Conservation (phyloP, 2,329 filamentous ascomycete genomes). For the Ceratocystis harringtonii region DNA sequence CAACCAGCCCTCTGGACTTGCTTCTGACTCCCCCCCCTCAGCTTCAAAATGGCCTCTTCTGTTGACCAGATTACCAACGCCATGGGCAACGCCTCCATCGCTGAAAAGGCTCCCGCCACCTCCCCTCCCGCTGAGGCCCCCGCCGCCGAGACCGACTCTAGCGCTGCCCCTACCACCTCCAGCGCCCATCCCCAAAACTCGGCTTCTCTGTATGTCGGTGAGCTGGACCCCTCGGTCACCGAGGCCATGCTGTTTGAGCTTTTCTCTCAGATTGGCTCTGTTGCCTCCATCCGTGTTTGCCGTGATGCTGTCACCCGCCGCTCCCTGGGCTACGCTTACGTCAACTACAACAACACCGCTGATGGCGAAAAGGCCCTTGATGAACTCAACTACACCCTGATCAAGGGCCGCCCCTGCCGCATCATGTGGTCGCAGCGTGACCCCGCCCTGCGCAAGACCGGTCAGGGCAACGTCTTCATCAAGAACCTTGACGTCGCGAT, state of each 20-base stretch:
- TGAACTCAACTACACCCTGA: constrained; percentile 98
- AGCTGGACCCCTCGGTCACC: constrained; percentile 93
- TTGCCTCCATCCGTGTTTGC: constrained; percentile 98
- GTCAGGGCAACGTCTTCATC: constrained; percentile 99
- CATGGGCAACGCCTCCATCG: constrained; percentile 55
- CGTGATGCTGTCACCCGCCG: constrained; percentile 96
- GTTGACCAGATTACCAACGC: constrained; percentile 71
- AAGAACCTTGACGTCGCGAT: constrained; percentile 98
- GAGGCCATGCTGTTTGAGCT: constrained; percentile 99
- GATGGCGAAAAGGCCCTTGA: constrained; percentile 98
- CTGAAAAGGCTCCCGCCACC: constrained; percentile 51
- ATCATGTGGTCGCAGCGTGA: constrained; percentile 99
- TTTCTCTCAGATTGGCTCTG: constrained; percentile 97
- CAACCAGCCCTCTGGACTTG: background rate
- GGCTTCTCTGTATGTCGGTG: constrained; percentile 95
- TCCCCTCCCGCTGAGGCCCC: constrained; percentile 62
- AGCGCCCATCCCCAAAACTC: constrained; percentile 75
- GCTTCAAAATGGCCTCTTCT: constrained; percentile 46
- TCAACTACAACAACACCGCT: constrained; percentile 97
- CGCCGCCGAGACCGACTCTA: constrained; percentile 39
- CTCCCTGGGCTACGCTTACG: constrained; percentile 97
- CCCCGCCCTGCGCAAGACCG: constrained; percentile 95
- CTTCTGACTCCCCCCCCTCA: background rate
- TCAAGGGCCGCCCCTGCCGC: constrained; percentile 96
- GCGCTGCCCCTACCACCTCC: constrained; percentile 57